These are phyloP conservation scores for Daldinia loculata DNA, from an alignment of 495 filamentous ascomycete species.

Conservation along the genomic window DNA sequence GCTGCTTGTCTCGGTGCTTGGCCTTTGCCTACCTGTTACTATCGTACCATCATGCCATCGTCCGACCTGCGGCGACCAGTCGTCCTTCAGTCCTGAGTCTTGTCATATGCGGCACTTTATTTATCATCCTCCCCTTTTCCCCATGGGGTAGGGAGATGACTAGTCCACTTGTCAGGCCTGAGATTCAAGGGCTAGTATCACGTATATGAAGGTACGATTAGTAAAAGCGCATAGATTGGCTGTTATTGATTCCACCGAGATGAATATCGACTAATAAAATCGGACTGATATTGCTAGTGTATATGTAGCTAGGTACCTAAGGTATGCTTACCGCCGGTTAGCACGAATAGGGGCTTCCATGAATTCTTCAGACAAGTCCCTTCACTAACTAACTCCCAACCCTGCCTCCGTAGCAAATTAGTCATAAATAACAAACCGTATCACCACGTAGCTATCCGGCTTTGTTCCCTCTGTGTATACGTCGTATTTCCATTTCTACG, in stretches of 20 bases:
- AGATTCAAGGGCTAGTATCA: conserved; percentile 1
- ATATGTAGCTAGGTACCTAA: background rate
- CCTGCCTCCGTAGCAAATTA: background rate
- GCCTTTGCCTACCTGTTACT: background rate
- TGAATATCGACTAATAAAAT: background rate
- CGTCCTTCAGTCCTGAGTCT: background rate
- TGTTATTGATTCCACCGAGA: background rate
- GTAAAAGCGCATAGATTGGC: background rate
- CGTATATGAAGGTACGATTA: background rate
- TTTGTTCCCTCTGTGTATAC: background rate
- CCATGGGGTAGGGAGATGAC: conserved; percentile 20
- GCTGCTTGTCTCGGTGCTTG: conserved; percentile 21
- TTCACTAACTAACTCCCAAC: background rate
- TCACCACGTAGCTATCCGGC: background rate
- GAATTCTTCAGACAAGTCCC: background rate
- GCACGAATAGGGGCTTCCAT: background rate
- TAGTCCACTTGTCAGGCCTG: background rate
- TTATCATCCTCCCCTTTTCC: conserved; percentile 7
- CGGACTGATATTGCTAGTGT: background rate
- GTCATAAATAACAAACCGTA: conserved; percentile 1
- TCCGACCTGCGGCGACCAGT: background rate
- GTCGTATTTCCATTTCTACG: conserved; percentile 18
- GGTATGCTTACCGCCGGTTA: background rate
- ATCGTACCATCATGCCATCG: conserved; percentile 23
- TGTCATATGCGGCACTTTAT: conserved; percentile 20